Evolutionary conservation across 495 filamentous ascomycete species (phyloP), one percentile per base, ranked within the genome.

Genomic region (Mytilinidion resinicola): DNA sequence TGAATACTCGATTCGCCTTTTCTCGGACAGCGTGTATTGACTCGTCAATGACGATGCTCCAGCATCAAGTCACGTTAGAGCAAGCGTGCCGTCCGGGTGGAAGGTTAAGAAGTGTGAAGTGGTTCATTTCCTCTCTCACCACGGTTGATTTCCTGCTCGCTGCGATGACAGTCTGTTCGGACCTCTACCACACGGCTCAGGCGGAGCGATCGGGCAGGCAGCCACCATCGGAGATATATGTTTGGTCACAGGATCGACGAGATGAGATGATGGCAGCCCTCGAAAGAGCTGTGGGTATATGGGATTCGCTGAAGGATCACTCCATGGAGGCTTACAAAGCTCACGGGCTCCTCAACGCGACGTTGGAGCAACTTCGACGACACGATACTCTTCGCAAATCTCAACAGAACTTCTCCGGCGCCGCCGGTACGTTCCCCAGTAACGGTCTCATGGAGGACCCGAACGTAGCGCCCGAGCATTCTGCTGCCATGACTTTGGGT

Each of bases 241-340:
- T 82, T 44, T 93, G 85, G 84, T 85, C 82, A 9, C 72, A 79
- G 8, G 85, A 90, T 67, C 82, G 88, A 53, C 79, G 85, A 1
- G 78, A 81, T 8, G 86, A 90, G 60, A 93, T 96, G 89, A 73
- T 90, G 37, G 68, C 72, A 19, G 80, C 83, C 7, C 77, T 96
- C 9, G 87, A 90, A 69, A 76, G 75, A n/a, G 84, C 85, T 37
- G 80, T 81, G 47, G 78, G 78, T 9, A 91, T 96, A 35, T 96
- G 90, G 90, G 84, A 87, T 35, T 81, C 82, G 14, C 73, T 87
- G 15, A 78, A 80, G 0, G 84, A 92, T 51, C 77, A 83, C 41
- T 90, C 84, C n/a, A 87, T 96, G 70, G 91, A 96, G 59, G 89
- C 91, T 0, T 90, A 83, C 72, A 96, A 96, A 71, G 91, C 89